These are phyloP conservation scores for Aspergillus versicolor DNA, from an alignment of 2,329 filamentous ascomycete species.

Conservation along the genomic window DNA sequence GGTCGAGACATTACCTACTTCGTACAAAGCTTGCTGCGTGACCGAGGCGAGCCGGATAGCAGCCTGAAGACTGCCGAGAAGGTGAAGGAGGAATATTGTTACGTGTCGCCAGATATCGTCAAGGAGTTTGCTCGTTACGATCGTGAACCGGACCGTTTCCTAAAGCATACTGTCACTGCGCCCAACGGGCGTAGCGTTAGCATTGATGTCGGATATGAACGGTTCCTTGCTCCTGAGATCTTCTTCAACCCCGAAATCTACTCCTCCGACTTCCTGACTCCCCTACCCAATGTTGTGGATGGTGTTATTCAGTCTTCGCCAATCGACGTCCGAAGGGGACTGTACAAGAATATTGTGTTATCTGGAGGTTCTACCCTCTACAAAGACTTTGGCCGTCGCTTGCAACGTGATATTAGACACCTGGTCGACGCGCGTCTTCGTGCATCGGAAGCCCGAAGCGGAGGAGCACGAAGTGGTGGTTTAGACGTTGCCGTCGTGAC, in stretches of 20 bases:
- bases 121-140: conserved; percentile 97
- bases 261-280: conserved; percentile 96
- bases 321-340: conserved; percentile 91
- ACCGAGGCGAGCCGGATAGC: conserved; percentile 94
- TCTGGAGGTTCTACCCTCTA: conserved; percentile 96
- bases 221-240: conserved; percentile 96
- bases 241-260: conserved; percentile 99
- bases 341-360: conserved; percentile 99
- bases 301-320: conserved; percentile 96
- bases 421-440: conserved; percentile 90
- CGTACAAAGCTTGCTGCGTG: conserved; percentile 91
- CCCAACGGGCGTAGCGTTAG: conserved; percentile 80
- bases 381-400: conserved; percentile 93
- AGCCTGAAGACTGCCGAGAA: conserved; percentile 96
- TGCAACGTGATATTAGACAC: conserved; percentile 97
- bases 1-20: conserved; percentile 99
- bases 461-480: conserved; percentile 88
- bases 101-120: conserved; percentile 97
- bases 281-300: conserved; percentile 90
- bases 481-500: conserved; percentile 96
- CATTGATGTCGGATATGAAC: conserved; percentile 95
- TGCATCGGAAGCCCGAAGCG: conserved; percentile 86
- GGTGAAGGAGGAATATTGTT: conserved; percentile 99
- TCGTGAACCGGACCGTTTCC: conserved; percentile 84
- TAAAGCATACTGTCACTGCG: conserved; percentile 82